Percentiles rank a stretch among this genome's conserved stretches.
Evolutionary conservation across 1,284 basidiomycete genomes (phyloP).

Genomic region (Boletus semigastroideus): DNA sequence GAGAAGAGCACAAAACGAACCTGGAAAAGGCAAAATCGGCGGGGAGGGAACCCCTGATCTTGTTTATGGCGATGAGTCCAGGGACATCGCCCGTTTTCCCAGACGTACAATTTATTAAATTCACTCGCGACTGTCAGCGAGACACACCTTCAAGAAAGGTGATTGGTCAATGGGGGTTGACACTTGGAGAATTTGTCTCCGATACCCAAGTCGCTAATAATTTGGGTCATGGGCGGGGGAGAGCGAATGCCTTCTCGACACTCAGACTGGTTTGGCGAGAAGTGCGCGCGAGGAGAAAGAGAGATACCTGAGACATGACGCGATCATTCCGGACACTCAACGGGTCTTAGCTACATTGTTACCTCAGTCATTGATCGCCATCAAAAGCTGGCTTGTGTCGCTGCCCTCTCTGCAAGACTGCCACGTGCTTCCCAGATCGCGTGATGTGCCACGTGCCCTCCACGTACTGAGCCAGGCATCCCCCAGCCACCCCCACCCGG

Average conservation of each 20-base stretch:
- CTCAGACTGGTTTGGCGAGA: neutral
- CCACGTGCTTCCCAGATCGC: constrained; percentile 70
- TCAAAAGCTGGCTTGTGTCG: constrained; percentile 66
- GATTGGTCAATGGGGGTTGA: constrained; percentile 35
- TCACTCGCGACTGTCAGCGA: neutral
- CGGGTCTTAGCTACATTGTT: no score
- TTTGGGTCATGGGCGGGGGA: constrained; percentile 46
- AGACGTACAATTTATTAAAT: constrained; percentile 1
- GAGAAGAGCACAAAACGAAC: no score
- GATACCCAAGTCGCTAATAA: constrained; percentile 46
- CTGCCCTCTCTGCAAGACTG: constrained; percentile 69
- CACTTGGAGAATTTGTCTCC: constrained; percentile 28
- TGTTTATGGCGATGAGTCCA: constrained; percentile 36
- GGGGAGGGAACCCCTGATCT: constrained; percentile 38
- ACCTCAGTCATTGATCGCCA: no score
- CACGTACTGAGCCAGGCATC: constrained; percentile 28
- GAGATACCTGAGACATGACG: constrained; percentile 33
- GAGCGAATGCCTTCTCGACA: constrained; percentile 14
- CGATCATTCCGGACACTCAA: no score
- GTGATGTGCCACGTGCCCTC: constrained; percentile 32
- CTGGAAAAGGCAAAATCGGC: constrained; percentile 36
- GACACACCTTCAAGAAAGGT: constrained; percentile 26
- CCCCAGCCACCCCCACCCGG: constrained; percentile 96
- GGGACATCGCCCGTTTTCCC: constrained; percentile 38
- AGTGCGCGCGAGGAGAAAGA: neutral